Percentiles rank a stretch among this genome's conserved stretches.
Conservation (phyloP, 495 filamentous ascomycete species). For the Aspergillus taichungensis region DNA sequence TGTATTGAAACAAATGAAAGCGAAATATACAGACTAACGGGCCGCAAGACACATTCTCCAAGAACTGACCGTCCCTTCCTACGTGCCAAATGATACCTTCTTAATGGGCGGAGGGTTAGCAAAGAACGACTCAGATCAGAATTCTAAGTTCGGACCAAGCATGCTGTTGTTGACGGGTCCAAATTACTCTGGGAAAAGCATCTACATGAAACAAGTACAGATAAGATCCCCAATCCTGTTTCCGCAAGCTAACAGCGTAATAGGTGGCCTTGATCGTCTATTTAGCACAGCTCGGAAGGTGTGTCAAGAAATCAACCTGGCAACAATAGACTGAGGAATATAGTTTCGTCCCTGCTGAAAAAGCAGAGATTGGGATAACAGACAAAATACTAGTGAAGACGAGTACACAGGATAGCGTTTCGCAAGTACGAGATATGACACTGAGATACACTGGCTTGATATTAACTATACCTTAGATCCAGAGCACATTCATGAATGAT, state of each 20-base stretch:
- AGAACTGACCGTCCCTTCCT: conserved; percentile 78
- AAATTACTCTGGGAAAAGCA: conserved; percentile 93
- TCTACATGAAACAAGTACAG: conserved; percentile 79
- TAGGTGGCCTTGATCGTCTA: conserved; percentile 81
- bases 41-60: conserved; percentile 66
- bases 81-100: conserved; percentile 72
- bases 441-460: neutral
- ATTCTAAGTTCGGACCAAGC: conserved; percentile 39
- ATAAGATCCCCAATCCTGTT: neutral
- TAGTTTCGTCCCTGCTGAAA: conserved; percentile 76
- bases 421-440: conserved; percentile 35
- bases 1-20: neutral
- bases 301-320: conserved; percentile 1
- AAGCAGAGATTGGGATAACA: conserved; percentile 74
- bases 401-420: conserved; percentile 78
- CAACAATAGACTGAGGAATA: neutral
- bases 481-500: conserved; percentile 92
- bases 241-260: neutral
- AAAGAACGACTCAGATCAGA: neutral
- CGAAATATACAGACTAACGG: neutral
- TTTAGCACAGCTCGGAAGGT: conserved; percentile 82
- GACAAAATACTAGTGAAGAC: conserved; percentile 91
- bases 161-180: conserved; percentile 85
- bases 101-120: conserved; percentile 54
- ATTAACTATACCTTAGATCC: conserved; percentile 37